Evolutionary conservation across 257 asterid genomes (phyloP).

Genomic region (Nyctanthes arbortristis): DNA sequence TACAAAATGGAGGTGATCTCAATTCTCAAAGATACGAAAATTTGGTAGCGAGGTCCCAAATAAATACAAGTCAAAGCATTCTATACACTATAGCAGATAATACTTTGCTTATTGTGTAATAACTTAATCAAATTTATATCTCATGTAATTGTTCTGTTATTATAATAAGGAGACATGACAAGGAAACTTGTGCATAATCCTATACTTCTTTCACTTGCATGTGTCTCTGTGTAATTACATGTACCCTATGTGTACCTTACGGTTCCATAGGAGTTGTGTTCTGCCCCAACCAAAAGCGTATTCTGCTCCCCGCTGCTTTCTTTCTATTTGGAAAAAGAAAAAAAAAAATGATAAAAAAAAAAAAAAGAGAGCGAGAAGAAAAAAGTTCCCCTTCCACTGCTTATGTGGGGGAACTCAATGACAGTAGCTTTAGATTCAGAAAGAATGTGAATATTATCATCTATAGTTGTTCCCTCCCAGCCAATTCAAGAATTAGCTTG

Average conservation of each 20-base stretch:
- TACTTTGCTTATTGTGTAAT: conserved; percentile 34
- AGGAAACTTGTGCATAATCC: conserved; percentile 33
- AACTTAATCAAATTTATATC: conserved; percentile 33
- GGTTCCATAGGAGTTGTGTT: conserved; percentile 59
- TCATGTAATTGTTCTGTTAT: conserved; percentile 34
- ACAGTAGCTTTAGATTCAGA: conserved; percentile 34
- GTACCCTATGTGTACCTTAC: conserved; percentile 69
- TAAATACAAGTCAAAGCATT: not conserved
- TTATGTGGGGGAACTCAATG: conserved; percentile 35
- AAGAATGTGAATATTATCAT: conserved; percentile 39
- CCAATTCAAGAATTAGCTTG: conserved; percentile 42
- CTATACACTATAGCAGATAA: conserved; percentile 20
- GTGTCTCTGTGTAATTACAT: conserved; percentile 48
- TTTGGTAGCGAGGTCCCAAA: not conserved
- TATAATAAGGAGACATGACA: conserved; percentile 36
- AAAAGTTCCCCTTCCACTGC: conserved; percentile 36
- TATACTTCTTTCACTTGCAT: conserved; percentile 35
- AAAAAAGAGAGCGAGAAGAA: too few relatives aligned
- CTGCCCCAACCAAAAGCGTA: conserved; percentile 8
- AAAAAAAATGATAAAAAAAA: too few relatives aligned
- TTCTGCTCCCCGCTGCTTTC: conserved; percentile 32
- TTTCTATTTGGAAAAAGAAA: conserved; percentile 29
- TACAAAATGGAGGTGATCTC: too few relatives aligned
- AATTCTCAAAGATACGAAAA: not conserved
- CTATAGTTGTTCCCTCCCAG: conserved; percentile 32